Evolutionary conservation across 208 protist species (phyloP).

Genomic region (Angomonas ambiguus): DNA sequence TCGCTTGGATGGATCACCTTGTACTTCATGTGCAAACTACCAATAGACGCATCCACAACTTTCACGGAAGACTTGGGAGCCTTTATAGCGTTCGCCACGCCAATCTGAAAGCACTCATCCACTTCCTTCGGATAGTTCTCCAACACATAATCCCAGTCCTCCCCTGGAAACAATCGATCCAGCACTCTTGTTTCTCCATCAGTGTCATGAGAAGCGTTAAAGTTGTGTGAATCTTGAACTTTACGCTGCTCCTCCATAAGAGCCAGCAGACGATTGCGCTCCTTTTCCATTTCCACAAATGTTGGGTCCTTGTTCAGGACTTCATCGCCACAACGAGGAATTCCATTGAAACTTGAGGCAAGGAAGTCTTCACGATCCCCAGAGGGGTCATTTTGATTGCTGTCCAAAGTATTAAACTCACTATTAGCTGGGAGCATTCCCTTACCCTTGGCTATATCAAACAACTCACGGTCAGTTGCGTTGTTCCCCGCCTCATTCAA

Average conservation of each 20-base stretch:
- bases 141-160: neutral
- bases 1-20: conserved; percentile 24
- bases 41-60: conserved; percentile 20
- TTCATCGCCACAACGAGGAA: neutral
- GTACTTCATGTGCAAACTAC: conserved; percentile 16
- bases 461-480: neutral
- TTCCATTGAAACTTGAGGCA: neutral
- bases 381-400: neutral
- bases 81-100: conserved; percentile 18
- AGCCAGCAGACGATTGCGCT: conserved; percentile 46
- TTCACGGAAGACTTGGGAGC: conserved; percentile 11
- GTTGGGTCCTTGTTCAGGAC: neutral
- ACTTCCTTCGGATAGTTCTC: conserved; percentile 44
- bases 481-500: neutral
- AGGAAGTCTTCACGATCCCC: neutral
- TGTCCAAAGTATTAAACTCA: no score
- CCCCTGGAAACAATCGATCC: conserved; percentile 26
- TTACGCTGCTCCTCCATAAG: neutral
- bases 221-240: conserved; percentile 34
- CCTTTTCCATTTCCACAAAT: conserved; percentile 17
- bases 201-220: conserved; percentile 57
- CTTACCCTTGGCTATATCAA: neutral
- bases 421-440: neutral
- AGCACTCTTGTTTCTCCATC: conserved; percentile 54
- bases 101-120: conserved; percentile 46